Conservation (phyloP, 2,329 filamentous ascomycete species). For the Pseudopithomyces chartarum region DNA sequence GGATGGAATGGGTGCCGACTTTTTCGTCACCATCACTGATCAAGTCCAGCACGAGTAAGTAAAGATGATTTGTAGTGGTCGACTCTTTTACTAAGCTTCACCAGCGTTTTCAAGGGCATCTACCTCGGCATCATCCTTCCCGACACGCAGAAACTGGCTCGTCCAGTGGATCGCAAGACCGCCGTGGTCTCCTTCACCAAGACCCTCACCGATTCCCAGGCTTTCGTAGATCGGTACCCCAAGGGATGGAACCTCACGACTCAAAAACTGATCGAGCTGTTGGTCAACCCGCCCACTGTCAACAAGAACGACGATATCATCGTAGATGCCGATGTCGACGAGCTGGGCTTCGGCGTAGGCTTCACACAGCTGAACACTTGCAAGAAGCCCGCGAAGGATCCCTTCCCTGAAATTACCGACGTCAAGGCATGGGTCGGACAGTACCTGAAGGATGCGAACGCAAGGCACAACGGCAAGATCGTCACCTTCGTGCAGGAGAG, state of each 20-base stretch:
- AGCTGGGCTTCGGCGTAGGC: conserved; percentile 91
- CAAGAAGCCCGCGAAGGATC: conserved; percentile 73
- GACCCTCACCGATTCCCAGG: conserved; percentile 82
- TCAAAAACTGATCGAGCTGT: conserved; percentile 83
- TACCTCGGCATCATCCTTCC: conserved; percentile 88
- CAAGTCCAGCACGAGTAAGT: conserved; percentile 71
- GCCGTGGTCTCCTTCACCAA: conserved; percentile 94
- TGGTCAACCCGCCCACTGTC: conserved; percentile 83
- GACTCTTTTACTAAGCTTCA: conserved; percentile 20
- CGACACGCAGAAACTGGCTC: conserved; percentile 84
- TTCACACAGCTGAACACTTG: conserved; percentile 95
- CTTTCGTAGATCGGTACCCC: conserved; percentile 73
- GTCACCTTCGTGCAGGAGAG: conserved; percentile 73
- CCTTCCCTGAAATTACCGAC: conserved; percentile 83
- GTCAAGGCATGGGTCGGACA: conserved; percentile 82
- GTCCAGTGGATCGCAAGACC: conserved; percentile 88
- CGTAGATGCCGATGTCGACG: conserved; percentile 88
- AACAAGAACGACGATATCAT: conserved; percentile 73
- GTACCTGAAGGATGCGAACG: conserved; percentile 79
- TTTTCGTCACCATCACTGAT: conserved; percentile 86
- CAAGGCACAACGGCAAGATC: conserved; percentile 72
- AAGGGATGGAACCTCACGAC: conserved; percentile 90
- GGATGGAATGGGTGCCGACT: conserved; percentile 87
- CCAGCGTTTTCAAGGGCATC: conserved; percentile 77
- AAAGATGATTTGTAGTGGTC: neutral